Evolutionary conservation across 2,329 filamentous ascomycete species (phyloP), one percentile per base, ranked within the genome.

Genomic region (Trichoderma semiorbis): DNA sequence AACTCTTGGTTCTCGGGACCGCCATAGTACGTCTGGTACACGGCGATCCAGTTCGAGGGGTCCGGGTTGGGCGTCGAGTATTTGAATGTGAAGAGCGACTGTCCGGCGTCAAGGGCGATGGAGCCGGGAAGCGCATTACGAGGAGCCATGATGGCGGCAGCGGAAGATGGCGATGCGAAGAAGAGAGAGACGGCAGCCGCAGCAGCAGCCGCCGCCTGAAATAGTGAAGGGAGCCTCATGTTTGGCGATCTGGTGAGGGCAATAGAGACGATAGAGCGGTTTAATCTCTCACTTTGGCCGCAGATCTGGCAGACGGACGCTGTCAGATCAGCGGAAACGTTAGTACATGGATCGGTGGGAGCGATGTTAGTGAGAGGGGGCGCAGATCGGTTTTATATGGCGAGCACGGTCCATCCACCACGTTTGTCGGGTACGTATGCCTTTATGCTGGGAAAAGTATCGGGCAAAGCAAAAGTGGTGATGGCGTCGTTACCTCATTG

Each of bases 21-120:
- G 28, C 81, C 81, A n/a, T 77, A 78, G 1, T 75, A 76, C 12
- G 76, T 73, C 47, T 76, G 71, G 73, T 80, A 84, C 4, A 84
- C 62, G 34, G 79, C 82, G 26, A 84, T 74, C 82, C 82, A 84
- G 73, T 84, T 84, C 18, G 72, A 77, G 3, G 71, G 36, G 63
- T 78, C 72, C 5, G 80, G 72, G 3, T 74, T 57, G 0, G 74
- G 47, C 0, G 80, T 82, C 6, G 76, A 75, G 74, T 83, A 84
- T 11, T 77, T 61, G 69, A 84, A 82, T 0, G 81, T 83, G 60
- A 80, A 78, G 12, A 73, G 72, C 10, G 77, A 39, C 50, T 71
- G 61, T 66, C 39, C 39, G 14, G 43, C 39, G 14, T 34, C 39
- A 2, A 75, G 61, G 30, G 73, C 70, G 16, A 76, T 10, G 11